Base-by-base conservation (phyloP, 148 eudicot genomes). In the Nyssa sinensis region DNA sequence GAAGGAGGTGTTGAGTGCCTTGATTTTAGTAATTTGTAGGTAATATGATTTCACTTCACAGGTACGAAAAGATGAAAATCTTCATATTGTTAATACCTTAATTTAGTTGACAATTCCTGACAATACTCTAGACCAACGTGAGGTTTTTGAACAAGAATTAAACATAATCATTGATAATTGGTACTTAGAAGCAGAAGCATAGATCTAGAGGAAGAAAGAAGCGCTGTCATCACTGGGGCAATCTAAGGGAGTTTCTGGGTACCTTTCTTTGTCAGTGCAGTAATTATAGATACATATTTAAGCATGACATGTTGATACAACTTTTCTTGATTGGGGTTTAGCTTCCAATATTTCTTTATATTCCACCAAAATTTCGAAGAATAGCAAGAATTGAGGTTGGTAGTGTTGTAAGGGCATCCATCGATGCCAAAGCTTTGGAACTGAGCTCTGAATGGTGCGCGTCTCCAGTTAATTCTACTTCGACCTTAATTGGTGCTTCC, bases 401-500 rank as follows among this genome's bases (percentile, higher is more conserved):
- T 35, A 24, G 9, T 47, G 2, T 0, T 5, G 6, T 37, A 13
- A 21, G 74, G 55, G 69, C 86, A 84, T 0, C 84, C 86, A 7
- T 74, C 27, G 31, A 81, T 68, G 13, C 24, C 25, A 31, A 84
- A 84, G n/a, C 73, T 75, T 17, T 77, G 65, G 35, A 84, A 84
- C 32, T 71, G 75, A 7, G 84, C 79, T 57, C 53, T 17, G 75
- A 84, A 84, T 14, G 86, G 86, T 5, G 75, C 75, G 58, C 34
- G 61, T 4, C 29, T 41, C 81, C 81, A 84, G 10, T 77, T 66
- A 21, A 47, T 78, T 47, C 78, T 84, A 70, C 84, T 78, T 28
- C 71, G 3, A 7, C 84, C 84, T 44, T 81, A 81, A 44, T 80
- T 79, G 0, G 81, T 80, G 34, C 79, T 84, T 84, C 81, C 11